Conservation (phyloP, 179 eudicot species). For the Beta macrorhiza region DNA sequence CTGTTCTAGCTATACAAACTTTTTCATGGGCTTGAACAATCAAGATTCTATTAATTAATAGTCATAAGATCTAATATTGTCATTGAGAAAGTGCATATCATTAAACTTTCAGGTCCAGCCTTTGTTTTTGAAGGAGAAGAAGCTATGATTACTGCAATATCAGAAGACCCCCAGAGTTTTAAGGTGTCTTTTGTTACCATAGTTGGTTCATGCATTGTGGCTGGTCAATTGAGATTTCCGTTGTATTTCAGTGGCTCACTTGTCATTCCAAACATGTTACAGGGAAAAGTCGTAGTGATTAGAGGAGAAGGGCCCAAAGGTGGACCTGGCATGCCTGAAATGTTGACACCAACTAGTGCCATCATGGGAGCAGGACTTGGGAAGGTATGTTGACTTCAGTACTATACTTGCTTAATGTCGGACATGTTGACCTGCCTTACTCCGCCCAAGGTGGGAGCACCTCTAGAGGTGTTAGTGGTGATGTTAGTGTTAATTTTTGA, state of each 20-base stretch:
- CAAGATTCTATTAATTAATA: background rate
- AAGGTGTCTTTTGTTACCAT: conserved; percentile 47
- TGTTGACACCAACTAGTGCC: conserved; percentile 98
- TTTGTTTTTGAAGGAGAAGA: conserved; percentile 96
- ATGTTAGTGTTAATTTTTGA: background rate
- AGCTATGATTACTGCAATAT: conserved; percentile 82
- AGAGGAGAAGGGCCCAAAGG: conserved; percentile 99
- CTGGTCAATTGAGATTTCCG: background rate
- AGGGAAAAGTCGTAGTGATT: conserved; percentile 94
- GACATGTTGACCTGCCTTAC: background rate
- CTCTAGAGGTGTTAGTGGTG: background rate
- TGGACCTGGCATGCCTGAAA: conserved; percentile 99
- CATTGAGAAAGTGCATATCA: conserved; percentile 1
- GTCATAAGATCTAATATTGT: background rate
- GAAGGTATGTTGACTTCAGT: conserved; percentile 48
- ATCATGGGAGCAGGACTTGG: conserved; percentile 99
- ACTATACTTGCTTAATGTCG: background rate
- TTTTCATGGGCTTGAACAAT: too few species aligned
- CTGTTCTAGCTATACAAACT: conserved; percentile 4
- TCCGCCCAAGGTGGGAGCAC: background rate
- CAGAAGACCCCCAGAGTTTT: conserved; percentile 73
- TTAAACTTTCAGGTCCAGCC: conserved; percentile 69
- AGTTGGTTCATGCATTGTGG: background rate
- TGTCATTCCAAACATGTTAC: conserved; percentile 12
- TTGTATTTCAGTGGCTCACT: background rate